Conservation (phyloP, 129 eudicot genomes). For the Flaveria linearis region DNA sequence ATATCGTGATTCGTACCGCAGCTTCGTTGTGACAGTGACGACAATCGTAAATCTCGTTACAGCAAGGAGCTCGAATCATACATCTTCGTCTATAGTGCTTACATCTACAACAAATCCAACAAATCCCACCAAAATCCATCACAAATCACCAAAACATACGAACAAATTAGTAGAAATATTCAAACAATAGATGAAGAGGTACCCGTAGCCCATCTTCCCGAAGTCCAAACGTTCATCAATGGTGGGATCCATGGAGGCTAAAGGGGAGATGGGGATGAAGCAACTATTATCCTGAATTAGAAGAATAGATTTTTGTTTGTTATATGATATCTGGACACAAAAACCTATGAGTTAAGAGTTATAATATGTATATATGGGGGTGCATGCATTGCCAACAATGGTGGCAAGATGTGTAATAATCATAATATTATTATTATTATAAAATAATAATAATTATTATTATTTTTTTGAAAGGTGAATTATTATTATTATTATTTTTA, state of each 20-base stretch:
- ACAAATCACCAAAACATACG: background rate
- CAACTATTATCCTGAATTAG: conserved; percentile 28
- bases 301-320: conserved; percentile 6
- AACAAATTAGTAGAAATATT: background rate
- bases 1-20: conserved; percentile 40
- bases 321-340: conserved; percentile 33
- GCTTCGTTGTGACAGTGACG: conserved; percentile 99
- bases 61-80: conserved; percentile 94
- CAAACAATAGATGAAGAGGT: conserved; percentile 1
- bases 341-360: background rate
- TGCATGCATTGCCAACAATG: conserved; percentile 37
- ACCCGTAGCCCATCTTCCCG: conserved; percentile 99
- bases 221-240: conserved; percentile 76
- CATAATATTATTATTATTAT: no score
- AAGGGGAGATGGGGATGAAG: conserved; percentile 29
- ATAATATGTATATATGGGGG: background rate
- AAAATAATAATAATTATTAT: no score
- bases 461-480: no score
- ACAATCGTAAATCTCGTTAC: conserved; percentile 90
- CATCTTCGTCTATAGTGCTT: conserved; percentile 96
- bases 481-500: no score
- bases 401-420: conserved; percentile 20
- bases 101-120: conserved; percentile 54
- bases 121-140: background rate
- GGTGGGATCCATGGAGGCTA: conserved; percentile 60